A percentile compares a stretch with the other conserved stretches of the same genome.
These are phyloP conservation scores for Saccharomyces pastorianus DNA, from an alignment of 1,139 yeast species.

Conservation along the genomic window DNA sequence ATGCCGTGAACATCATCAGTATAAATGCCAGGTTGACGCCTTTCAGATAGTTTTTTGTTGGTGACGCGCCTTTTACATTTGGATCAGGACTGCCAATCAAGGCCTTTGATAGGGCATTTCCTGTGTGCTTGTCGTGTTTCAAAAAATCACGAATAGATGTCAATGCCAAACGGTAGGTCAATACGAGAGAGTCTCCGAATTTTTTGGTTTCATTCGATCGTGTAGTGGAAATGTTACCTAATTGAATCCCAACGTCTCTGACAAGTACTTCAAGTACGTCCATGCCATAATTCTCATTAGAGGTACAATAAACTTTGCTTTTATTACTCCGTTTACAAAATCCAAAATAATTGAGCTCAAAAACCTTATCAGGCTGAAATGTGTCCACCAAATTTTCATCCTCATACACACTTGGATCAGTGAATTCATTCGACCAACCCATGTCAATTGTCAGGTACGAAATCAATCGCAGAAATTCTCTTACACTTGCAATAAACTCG, in stretches of 20 bases:
- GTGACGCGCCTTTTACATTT: slow-evolving; percentile 2
- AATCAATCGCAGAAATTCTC: slow-evolving; percentile 45
- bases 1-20: slow-evolving; percentile 10
- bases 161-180: slow-evolving; percentile 17
- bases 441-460: slow-evolving; percentile 53
- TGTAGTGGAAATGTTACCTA: slow-evolving; percentile 19
- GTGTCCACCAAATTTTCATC: slow-evolving; percentile 26
- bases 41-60: slow-evolving; percentile 5
- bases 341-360: slow-evolving; percentile 24
- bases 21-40: slow-evolving; percentile 14
- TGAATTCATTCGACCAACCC: slow-evolving; percentile 26
- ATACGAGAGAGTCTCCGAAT: slow-evolving; percentile 23
- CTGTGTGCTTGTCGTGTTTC: slow-evolving; percentile 7
- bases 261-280: slow-evolving; percentile 23
- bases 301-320: slow-evolving; percentile 18
- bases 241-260: slow-evolving; percentile 27
- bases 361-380: slow-evolving; percentile 18
- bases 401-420: slow-evolving; percentile 16
- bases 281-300: slow-evolving; percentile 20
- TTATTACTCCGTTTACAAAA: slow-evolving; percentile 20
- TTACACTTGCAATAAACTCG: slow-evolving; percentile 35
- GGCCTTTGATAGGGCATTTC: slow-evolving; percentile 4
- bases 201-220: slow-evolving; percentile 15
- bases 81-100: slow-evolving; percentile 1
- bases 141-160: slow-evolving; percentile 12